phyloP scores from a whole-genome alignment of 352 stramenopile species.

The Phytophthora chlamydospora region DNA sequence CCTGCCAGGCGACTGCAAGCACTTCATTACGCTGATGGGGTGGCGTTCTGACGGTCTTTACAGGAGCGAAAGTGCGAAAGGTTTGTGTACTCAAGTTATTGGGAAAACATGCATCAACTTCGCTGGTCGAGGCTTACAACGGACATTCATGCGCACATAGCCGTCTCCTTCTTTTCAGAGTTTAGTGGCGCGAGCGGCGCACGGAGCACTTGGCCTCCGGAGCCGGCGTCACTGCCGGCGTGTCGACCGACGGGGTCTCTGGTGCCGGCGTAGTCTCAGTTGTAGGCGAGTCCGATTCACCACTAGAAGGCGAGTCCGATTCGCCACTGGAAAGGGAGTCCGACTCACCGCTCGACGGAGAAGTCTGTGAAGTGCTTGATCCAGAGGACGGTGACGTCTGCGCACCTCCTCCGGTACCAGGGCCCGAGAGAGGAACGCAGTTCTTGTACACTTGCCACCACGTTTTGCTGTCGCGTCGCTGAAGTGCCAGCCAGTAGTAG shows the following conservation, averaged over 20 bases:
- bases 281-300: slow-evolving; percentile 12
- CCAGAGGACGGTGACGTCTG: slow-evolving; percentile 18
- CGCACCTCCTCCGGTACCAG: slow-evolving; percentile 9
- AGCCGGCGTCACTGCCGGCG: slow-evolving; percentile 9
- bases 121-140: slow-evolving; percentile 3
- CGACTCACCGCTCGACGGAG: slow-evolving; percentile 16
- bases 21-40: slow-evolving; percentile 11
- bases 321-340: slow-evolving; percentile 1
- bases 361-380: slow-evolving; percentile 17
- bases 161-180: slow-evolving; percentile 1
- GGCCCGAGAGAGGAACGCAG: slow-evolving; percentile 30
- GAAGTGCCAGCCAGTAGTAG: slow-evolving; percentile 44
- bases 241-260: slow-evolving; percentile 22
- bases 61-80: no score
- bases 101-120: slow-evolving; percentile 13
- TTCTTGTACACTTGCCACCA: slow-evolving; percentile 47
- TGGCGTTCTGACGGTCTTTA: neutral
- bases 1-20: slow-evolving; percentile 1
- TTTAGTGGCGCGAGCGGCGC: slow-evolving; percentile 24
- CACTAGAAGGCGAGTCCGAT: slow-evolving; percentile 4
- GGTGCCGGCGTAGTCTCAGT: slow-evolving; percentile 9
- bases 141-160: slow-evolving; percentile 15
- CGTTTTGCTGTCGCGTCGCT: slow-evolving; percentile 30
- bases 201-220: slow-evolving; percentile 24
- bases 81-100: slow-evolving; percentile 7